Evolutionary conservation across 148 eudicot species (phyloP).

Genomic region (Diospyros lotus): DNA sequence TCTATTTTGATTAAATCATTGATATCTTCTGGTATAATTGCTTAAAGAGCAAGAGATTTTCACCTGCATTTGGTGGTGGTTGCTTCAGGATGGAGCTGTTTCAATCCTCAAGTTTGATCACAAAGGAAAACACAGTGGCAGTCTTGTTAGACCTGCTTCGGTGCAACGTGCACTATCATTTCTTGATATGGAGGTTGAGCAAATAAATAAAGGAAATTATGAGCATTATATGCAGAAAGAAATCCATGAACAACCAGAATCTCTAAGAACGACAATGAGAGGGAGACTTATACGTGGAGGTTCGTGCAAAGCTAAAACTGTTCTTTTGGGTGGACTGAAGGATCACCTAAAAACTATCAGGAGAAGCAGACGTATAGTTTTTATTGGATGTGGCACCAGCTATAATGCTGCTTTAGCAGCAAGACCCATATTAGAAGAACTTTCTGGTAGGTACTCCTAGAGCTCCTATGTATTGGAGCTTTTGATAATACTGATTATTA

Average conservation of each 20-base stretch:
- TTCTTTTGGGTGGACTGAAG: constrained; percentile 88
- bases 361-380: constrained; percentile 91
- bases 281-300: constrained; percentile 98
- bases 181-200: constrained; percentile 96
- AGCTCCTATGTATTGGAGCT: constrained; percentile 10
- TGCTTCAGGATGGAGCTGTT: constrained; percentile 68
- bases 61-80: not conserved
- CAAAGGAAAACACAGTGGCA: constrained; percentile 50
- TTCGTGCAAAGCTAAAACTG: constrained; percentile 76
- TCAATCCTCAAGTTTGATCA: constrained; percentile 77
- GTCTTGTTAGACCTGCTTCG: constrained; percentile 41
- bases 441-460: constrained; percentile 59
- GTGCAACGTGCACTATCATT: constrained; percentile 81
- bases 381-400: constrained; percentile 98
- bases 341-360: constrained; percentile 95
- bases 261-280: constrained; percentile 89
- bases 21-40: not conserved
- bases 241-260: constrained; percentile 90
- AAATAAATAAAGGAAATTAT: constrained; percentile 85
- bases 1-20: not conserved
- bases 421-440: constrained; percentile 94
- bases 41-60: not conserved
- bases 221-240: constrained; percentile 96
- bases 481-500: not conserved
- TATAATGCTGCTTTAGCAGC: constrained; percentile 98